Evolutionary conservation across 2,329 filamentous ascomycete species (phyloP).

Genomic region (Raffaelea deltoideospora): DNA sequence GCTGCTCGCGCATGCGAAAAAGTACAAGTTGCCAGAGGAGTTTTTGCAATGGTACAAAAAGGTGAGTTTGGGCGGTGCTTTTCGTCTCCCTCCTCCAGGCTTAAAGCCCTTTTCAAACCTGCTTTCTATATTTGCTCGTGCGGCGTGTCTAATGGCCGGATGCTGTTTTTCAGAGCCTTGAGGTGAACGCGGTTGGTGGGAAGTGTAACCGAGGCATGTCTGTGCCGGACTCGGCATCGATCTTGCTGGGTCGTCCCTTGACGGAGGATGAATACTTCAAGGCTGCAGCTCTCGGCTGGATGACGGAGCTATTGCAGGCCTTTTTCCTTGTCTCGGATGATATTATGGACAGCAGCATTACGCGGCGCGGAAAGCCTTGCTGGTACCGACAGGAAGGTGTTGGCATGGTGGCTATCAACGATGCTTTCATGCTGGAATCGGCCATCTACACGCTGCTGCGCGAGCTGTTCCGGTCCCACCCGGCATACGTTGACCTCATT

Average conservation of each 20-base stretch:
- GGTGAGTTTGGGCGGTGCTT: slow-evolving; percentile 28
- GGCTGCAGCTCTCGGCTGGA: slow-evolving; percentile 81
- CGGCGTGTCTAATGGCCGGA: too few species aligned
- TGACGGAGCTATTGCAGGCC: slow-evolving; percentile 94
- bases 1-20: slow-evolving; percentile 60
- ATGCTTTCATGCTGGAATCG: slow-evolving; percentile 88
- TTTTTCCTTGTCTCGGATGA: slow-evolving; percentile 98
- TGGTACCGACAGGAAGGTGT: slow-evolving; percentile 89
- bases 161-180: slow-evolving; percentile 62
- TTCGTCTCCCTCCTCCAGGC: background rate
- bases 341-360: slow-evolving; percentile 95
- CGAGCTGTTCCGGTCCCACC: slow-evolving; percentile 82
- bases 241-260: slow-evolving; percentile 59
- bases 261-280: slow-evolving; percentile 75
- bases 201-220: slow-evolving; percentile 99
- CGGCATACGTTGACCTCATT: slow-evolving; percentile 76
- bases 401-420: slow-evolving; percentile 96
- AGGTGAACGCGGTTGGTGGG: slow-evolving; percentile 78
- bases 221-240: slow-evolving; percentile 76
- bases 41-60: slow-evolving; percentile 77
- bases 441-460: slow-evolving; percentile 83
- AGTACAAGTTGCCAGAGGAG: slow-evolving; percentile 70
- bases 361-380: slow-evolving; percentile 83
- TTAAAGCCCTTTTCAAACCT: too few species aligned
- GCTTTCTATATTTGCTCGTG: too few species aligned